Base-by-base conservation (phyloP, 108 stramenopile species). In the Skeletonema potamos region DNA sequence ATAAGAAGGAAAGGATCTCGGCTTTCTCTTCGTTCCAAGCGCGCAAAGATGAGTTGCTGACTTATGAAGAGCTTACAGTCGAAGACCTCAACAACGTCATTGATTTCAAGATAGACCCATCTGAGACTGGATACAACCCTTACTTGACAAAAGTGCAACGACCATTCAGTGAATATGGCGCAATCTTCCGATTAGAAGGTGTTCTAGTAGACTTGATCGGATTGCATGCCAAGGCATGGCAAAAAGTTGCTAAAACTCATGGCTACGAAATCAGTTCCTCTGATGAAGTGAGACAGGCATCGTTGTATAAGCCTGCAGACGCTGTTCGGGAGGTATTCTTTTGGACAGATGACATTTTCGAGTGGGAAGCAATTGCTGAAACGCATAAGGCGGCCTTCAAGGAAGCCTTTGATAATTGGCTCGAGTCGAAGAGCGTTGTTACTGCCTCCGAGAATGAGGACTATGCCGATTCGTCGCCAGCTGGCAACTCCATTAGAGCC, bases 131-230 rank as follows among this genome's bases (percentile, higher is more conserved):
- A 9, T 77, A 81, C 33, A 89, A 87, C 9, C 85, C 67, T 48
- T 87, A 89, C 51, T 63, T 92, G 24, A 55, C 82, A 6, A 74
- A 78, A 20, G 64, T 87, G 22, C 88, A 93, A 66, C 84, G 85
- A 30, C 92, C 92, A 18, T 90, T 89, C 72, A 81, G 79, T 30
- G 87, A 87, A 39, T 89, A 84, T 54, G 92, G 92, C 20, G 89
- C 89, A 4, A 82, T 93, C 11, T 91, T 93, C 55, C 66, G 92
- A 48, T 68, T 93, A 22, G 92, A 93, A 62, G 92, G 92, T 6
- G 84, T 88, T 9, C 63, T 89, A 12, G 87, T 91, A 4, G 92
- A 93, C 66, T 63, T 88, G 18, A 82, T 84, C 24, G 89, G 88
- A 24, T 59, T 93, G 46, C 84, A 90, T 9, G 65, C 70, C 34